phyloP scores from a whole-genome alignment of 2,329 filamentous ascomycete species.

The Aspergillus luchuensis region DNA sequence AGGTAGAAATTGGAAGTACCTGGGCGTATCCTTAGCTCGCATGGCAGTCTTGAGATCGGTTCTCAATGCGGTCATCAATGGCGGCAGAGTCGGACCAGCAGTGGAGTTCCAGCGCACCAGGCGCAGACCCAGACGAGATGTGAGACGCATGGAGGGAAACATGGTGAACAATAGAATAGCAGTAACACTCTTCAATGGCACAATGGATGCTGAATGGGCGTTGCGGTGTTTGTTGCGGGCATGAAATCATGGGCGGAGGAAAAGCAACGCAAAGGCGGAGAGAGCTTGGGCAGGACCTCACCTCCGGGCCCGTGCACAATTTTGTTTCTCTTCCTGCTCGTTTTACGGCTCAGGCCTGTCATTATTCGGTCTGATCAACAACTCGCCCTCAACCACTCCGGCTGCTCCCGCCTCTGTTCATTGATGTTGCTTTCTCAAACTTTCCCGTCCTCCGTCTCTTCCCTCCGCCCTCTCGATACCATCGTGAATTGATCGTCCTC shows the following conservation, averaged over 20 bases:
- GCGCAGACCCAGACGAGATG: conserved; percentile 30
- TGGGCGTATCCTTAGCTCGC: conserved; percentile 51
- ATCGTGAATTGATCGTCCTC: conserved; percentile 11
- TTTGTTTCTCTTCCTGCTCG: conserved; percentile 33
- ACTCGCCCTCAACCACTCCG: conserved; percentile 10
- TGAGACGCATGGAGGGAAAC: conserved; percentile 36
- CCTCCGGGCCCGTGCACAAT: conserved; percentile 40
- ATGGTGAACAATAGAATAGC: conserved; percentile 24
- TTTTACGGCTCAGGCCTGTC: conserved; percentile 14
- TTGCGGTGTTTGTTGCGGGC: neutral
- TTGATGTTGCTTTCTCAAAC: conserved; percentile 19
- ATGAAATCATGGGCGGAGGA: conserved; percentile 10
- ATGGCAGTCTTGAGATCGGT: conserved; percentile 53
- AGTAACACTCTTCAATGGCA: neutral
- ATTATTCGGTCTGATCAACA: conserved; percentile 18
- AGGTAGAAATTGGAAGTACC: conserved; percentile 32
- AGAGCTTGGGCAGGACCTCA: conserved; percentile 20
- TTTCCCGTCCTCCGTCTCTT: conserved; percentile 10
- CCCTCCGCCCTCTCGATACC: conserved; percentile 21
- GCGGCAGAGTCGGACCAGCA: conserved; percentile 38
- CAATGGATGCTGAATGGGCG: neutral
- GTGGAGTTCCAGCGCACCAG: conserved; percentile 46
- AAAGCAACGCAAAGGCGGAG: conserved; percentile 18
- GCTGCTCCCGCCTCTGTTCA: conserved; percentile 18
- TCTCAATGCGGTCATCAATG: conserved; percentile 48